Conservation (phyloP, 164 flowering plant genomes). For the Paratinospora sagittata region DNA sequence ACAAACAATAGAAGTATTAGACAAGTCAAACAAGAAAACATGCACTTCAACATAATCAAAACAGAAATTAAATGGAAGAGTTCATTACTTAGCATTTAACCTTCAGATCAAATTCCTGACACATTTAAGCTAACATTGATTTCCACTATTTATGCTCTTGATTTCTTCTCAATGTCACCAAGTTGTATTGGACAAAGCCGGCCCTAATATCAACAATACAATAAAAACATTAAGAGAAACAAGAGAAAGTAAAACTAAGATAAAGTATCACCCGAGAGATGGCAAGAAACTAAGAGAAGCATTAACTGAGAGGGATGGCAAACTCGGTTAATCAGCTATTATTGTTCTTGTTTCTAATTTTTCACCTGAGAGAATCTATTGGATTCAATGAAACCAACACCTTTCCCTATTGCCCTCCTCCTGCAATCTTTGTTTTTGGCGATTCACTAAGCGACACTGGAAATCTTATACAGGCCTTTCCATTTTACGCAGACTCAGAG, state of each 20-base stretch:
- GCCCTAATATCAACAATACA: background rate
- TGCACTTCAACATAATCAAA: no score
- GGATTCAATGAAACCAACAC: background rate
- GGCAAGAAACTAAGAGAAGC: no score
- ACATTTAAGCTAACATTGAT: background rate
- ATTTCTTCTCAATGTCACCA: background rate
- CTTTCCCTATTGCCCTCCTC: constrained; percentile 3
- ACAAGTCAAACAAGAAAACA: background rate
- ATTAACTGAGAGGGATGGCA: background rate
- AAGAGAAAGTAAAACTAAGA: no score
- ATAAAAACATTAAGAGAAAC: background rate
- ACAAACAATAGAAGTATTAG: background rate
- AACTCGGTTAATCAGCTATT: background rate
- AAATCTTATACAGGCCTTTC: constrained; percentile 5
- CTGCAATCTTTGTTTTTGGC: constrained; percentile 13
- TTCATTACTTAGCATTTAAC: background rate
- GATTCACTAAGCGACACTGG: constrained; percentile 16
- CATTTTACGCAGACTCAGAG: constrained; percentile 7
- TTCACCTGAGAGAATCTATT: background rate
- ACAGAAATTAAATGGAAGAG: background rate
- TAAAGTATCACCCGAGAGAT: background rate
- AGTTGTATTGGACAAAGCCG: background rate
- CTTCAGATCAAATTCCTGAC: background rate
- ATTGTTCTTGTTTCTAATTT: background rate
- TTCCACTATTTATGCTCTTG: background rate